Conservation (phyloP, 805 yeast species). For the Lipomyces orientalis region DNA sequence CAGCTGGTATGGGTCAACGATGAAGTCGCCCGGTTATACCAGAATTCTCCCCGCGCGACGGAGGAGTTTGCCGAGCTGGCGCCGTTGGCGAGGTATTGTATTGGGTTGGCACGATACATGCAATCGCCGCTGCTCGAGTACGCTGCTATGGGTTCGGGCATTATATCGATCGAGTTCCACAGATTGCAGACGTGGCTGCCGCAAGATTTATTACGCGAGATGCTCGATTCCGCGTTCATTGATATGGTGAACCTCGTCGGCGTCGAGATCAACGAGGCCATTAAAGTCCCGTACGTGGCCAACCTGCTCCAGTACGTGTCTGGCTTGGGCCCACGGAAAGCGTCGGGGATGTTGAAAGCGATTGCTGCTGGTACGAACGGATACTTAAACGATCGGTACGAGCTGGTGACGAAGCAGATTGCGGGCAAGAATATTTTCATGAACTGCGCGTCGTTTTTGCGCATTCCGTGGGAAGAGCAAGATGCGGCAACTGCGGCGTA, state of each 20-base stretch:
- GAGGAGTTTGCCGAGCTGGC: conserved; percentile 86
- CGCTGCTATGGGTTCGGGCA: conserved; percentile 76
- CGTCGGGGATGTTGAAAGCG: conserved; percentile 81
- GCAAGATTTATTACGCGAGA: conserved; percentile 63
- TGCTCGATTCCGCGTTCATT: conserved; percentile 81
- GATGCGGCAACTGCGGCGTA: conserved; percentile 60
- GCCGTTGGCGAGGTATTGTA: conserved; percentile 77
- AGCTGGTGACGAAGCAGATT: conserved; percentile 79
- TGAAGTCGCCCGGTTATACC: conserved; percentile 89
- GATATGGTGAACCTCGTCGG: conserved; percentile 92
- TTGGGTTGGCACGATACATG: conserved; percentile 87
- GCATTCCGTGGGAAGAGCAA: conserved; percentile 65
- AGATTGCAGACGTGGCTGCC: conserved; percentile 76
- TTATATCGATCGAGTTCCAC: conserved; percentile 66
- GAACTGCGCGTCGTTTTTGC: conserved; percentile 89
- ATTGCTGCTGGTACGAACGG: conserved; percentile 70
- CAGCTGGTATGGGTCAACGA: conserved; percentile 85
- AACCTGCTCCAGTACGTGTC: conserved; percentile 75
- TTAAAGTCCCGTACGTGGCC: conserved; percentile 74
- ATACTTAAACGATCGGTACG: conserved; percentile 69
- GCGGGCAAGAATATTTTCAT: conserved; percentile 81
- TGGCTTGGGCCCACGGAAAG: conserved; percentile 96
- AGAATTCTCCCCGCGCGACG: conserved; percentile 74
- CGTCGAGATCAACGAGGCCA: conserved; percentile 89
- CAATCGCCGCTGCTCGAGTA: conserved; percentile 95